phyloP scores from a whole-genome alignment of 2,329 filamentous ascomycete species.

The Plenodomus biglobosus region DNA sequence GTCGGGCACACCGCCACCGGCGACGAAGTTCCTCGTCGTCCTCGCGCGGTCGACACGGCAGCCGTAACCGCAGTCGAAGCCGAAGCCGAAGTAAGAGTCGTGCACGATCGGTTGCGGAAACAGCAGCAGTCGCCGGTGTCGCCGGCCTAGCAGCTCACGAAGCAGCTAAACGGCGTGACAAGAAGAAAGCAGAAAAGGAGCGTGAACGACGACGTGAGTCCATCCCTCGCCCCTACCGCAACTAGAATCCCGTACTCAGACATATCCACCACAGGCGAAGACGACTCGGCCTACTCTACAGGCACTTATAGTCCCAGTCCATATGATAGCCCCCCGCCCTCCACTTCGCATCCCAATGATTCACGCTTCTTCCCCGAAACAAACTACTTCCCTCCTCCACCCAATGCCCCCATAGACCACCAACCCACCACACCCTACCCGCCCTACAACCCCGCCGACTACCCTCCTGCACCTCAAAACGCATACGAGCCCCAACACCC shows the following conservation, averaged over 20 bases:
- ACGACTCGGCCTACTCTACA: constrained; percentile 41
- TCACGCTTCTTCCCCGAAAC: constrained; percentile 49
- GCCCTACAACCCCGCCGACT: constrained; percentile 50
- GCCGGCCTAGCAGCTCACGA: constrained; percentile 61
- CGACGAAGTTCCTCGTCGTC: constrained; percentile 50
- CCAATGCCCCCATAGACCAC: constrained; percentile 32
- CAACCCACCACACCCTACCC: constrained; percentile 34
- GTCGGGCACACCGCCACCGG: constrained; percentile 38
- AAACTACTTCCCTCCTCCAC: constrained; percentile 55
- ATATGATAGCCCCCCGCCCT: constrained; percentile 32
- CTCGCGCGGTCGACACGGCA: constrained; percentile 43
- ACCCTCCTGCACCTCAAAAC: constrained; percentile 35
- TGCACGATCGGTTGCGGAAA: constrained; percentile 55
- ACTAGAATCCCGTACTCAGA: constrained; percentile 20
- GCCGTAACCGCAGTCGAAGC: constrained; percentile 35
- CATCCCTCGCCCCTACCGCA: constrained; percentile 8
- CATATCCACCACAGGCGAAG: constrained; percentile 27
- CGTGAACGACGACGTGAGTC: constrained; percentile 54
- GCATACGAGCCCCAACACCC: constrained; percentile 31
- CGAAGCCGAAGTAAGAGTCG: constrained; percentile 52
- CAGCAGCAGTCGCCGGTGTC: constrained; percentile 60
- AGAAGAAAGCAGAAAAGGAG: constrained; percentile 57
- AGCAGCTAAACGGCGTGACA: constrained; percentile 58
- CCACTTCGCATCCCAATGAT: constrained; percentile 35
- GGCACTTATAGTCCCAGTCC: constrained; percentile 33